These are phyloP conservation scores for Rhodotorula paludigena DNA, from an alignment of 768 basidiomycete species.

Conservation along the genomic window DNA sequence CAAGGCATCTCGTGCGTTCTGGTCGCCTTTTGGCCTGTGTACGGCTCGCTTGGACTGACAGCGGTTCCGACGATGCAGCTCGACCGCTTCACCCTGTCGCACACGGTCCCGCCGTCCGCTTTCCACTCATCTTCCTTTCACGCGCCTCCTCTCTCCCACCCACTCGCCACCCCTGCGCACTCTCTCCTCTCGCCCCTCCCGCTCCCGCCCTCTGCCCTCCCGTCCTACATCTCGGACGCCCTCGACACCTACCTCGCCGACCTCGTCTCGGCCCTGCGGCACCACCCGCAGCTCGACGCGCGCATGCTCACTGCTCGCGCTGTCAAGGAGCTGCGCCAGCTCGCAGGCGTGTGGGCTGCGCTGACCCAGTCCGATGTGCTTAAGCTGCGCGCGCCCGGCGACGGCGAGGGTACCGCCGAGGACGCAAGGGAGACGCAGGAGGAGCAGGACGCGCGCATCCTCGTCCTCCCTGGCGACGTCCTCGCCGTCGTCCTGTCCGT, in stretches of 20 bases:
- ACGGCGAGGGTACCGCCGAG: rapidly evolving
- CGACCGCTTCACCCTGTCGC: constrained; percentile 19
- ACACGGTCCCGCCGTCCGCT: background rate
- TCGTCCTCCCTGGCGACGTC: constrained; percentile 11
- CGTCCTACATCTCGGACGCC: background rate
- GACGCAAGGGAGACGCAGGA: background rate
- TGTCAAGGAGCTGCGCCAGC: background rate
- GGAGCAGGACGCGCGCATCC: background rate
- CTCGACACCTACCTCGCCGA: constrained; percentile 17
- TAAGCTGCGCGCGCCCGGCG: background rate
- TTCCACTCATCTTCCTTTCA: background rate
- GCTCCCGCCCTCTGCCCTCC: background rate
- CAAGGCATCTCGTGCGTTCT: constrained; percentile 4
- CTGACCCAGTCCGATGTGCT: background rate
- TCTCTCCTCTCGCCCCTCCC: background rate
- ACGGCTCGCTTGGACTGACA: background rate
- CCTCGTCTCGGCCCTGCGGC: constrained; percentile 17
- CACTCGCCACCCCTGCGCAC: background rate
- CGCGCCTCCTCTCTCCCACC: background rate
- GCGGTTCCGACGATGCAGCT: background rate
- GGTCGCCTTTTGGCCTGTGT: background rate
- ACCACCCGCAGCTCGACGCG: constrained; percentile 11
- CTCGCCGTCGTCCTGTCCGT: constrained; percentile 1
- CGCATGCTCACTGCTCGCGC: constrained; percentile 8
- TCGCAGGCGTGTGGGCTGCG: background rate